These are phyloP conservation scores for Cordyceps militaris DNA, from an alignment of 2,329 filamentous ascomycete genomes.

Conservation along the genomic window DNA sequence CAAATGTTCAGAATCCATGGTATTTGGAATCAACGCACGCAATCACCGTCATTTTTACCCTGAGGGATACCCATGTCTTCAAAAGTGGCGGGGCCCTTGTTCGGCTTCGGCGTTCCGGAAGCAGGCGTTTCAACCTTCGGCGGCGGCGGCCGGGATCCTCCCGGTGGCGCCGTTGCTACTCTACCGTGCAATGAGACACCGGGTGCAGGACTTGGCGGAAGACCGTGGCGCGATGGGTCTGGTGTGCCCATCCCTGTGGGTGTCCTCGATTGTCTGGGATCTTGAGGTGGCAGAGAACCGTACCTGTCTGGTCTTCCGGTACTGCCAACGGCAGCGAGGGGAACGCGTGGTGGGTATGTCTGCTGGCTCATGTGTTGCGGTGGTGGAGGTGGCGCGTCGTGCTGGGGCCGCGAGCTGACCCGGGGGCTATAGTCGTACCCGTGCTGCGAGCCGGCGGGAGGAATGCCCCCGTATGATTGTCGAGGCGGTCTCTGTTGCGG, in stretches of 20 bases:
- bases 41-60: slow-evolving; percentile 79
- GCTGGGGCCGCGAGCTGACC: slow-evolving; percentile 18
- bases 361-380: slow-evolving; percentile 4
- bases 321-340: slow-evolving; percentile 18
- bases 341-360: not conserved
- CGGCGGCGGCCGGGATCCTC: slow-evolving; percentile 19
- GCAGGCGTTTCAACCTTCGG: slow-evolving; percentile 16
- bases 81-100: slow-evolving; percentile 86
- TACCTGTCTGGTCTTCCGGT: slow-evolving; percentile 24
- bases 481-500: slow-evolving; percentile 9
- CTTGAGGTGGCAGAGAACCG: slow-evolving; percentile 25
- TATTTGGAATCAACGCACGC: slow-evolving; percentile 53
- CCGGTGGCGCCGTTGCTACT: slow-evolving; percentile 32
- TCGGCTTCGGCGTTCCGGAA: slow-evolving; percentile 32
- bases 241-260: slow-evolving; percentile 17
- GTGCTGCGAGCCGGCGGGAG: slow-evolving; percentile 22
- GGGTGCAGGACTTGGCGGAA: slow-evolving; percentile 14
- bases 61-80: slow-evolving; percentile 95
- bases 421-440: slow-evolving; percentile 34
- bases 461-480: slow-evolving; percentile 5
- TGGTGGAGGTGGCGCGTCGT: not conserved
- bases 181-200: slow-evolving; percentile 22
- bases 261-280: slow-evolving; percentile 18
- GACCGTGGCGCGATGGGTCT: slow-evolving; percentile 16
- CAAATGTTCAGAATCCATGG: not conserved